These are phyloP conservation scores for Moesziomyces antarcticus DNA, from an alignment of 1,284 basidiomycete genomes.

Conservation along the genomic window DNA sequence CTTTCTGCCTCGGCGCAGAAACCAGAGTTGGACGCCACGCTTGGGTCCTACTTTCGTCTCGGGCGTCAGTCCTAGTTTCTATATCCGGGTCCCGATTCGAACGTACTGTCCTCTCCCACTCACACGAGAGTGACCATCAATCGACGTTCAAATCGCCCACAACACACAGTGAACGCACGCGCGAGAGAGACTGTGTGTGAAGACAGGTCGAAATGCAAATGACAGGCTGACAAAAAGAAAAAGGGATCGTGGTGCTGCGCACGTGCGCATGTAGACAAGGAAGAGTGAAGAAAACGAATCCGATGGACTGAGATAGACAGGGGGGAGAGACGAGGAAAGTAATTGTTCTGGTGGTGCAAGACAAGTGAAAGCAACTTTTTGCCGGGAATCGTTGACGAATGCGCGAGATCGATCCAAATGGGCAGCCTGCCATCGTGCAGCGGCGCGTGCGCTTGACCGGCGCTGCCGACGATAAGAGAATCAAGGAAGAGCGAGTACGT, in stretches of 20 bases:
- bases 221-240: background rate
- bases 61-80: background rate
- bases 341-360: slow-evolving; percentile 13
- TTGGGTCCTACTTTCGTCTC: slow-evolving; percentile 12
- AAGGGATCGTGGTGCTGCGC: background rate
- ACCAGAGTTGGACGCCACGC: slow-evolving; percentile 8
- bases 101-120: too few species aligned
- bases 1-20: slow-evolving; percentile 20
- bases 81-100: too few species aligned
- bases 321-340: background rate
- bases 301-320: background rate
- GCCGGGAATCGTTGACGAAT: background rate
- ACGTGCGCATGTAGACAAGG: background rate
- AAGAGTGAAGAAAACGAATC: slow-evolving; percentile 5
- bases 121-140: too few species aligned
- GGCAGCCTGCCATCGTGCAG: background rate
- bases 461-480: too few species aligned
- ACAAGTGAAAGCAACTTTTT: background rate
- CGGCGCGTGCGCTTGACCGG: too few species aligned
- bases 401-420: background rate
- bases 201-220: too few species aligned
- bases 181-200: too few species aligned
- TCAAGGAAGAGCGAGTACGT: too few species aligned
- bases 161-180: too few species aligned
- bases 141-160: too few species aligned